Conservation (phyloP, 805 yeast genomes). For the Grigorovia humatica region DNA sequence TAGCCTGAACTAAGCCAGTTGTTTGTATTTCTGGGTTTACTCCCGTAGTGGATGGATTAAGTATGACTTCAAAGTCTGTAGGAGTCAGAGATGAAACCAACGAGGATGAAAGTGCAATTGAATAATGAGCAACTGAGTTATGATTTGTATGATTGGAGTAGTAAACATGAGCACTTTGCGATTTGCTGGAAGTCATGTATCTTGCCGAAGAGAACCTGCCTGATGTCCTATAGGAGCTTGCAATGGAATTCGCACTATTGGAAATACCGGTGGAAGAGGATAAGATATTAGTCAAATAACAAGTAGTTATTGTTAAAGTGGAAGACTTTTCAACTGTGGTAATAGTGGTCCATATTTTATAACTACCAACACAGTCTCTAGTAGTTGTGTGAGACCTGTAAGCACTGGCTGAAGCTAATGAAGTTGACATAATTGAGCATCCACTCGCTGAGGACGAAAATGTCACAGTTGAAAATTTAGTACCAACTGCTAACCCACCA, state of each 20-base stretch:
- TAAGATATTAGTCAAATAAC: background rate
- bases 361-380: background rate
- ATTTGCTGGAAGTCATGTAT: background rate
- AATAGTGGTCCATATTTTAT: background rate
- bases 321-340: background rate
- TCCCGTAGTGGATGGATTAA: no score
- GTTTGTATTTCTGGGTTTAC: no score
- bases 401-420: background rate
- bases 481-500: background rate
- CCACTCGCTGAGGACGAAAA: background rate
- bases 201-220: background rate
- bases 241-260: no score
- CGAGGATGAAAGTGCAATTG: background rate
- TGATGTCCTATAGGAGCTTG: background rate
- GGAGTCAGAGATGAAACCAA: background rate
- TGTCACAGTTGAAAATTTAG: background rate
- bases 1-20: no score
- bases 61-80: no score
- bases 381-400: background rate
- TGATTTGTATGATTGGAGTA: background rate
- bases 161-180: background rate
- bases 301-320: background rate
- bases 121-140: background rate
- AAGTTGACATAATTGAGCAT: background rate
- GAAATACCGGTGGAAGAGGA: background rate